Base-by-base conservation (phyloP, 2,329 filamentous ascomycete genomes). In the Arachnopeziza araneosa region DNA sequence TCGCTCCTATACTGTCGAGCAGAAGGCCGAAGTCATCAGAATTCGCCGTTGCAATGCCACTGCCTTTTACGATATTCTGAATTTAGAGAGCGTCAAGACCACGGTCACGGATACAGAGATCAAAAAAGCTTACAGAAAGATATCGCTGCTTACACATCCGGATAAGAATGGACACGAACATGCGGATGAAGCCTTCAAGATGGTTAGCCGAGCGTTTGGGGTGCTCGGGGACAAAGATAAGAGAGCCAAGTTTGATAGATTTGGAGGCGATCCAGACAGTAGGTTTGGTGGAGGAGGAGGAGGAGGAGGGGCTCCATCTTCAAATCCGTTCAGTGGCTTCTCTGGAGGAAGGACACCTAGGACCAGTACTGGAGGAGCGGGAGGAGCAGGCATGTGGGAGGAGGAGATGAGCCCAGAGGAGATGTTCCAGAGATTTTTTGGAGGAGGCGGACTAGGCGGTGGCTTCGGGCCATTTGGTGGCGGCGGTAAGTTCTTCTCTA, bases 161-260 rank as follows among this genome's bases (percentile, higher is more conserved):
- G 95, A 99, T 80, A 99, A 99, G 80, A 99, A 99, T 81, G 93
- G 93, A 55, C 93, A 97, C 74, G 88, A 93, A 48, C 86, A 96
- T 62, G 93, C 95, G 58, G 95, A 97, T 74, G 95, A 99, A 78
- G 95, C 95, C 32, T 99, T 99, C 79, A 99, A 99, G 80, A 90
- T 97, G 90, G 92, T 99, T 24, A 90, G 91, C 70, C 84, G 91
- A 69, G 95, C 95, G 19, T 99, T 99, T 74, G 90, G 96, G 68
- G 86, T 98, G 56, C 80, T 99, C 54, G 93, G 91, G 63, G 95
- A 99, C 74, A 84, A 91, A 71, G 93, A 98, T 66, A 98, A 98
- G 84, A 89, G 91, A 72, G 81, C 88, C 19, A 91, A 90, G 75
- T 99, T 83, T 73, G 95, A 99, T 75, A 84, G 85, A 64, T 96